Base-by-base conservation (phyloP, 2,329 filamentous ascomycete species). In the Phyllosticta paracitricarpa region DNA sequence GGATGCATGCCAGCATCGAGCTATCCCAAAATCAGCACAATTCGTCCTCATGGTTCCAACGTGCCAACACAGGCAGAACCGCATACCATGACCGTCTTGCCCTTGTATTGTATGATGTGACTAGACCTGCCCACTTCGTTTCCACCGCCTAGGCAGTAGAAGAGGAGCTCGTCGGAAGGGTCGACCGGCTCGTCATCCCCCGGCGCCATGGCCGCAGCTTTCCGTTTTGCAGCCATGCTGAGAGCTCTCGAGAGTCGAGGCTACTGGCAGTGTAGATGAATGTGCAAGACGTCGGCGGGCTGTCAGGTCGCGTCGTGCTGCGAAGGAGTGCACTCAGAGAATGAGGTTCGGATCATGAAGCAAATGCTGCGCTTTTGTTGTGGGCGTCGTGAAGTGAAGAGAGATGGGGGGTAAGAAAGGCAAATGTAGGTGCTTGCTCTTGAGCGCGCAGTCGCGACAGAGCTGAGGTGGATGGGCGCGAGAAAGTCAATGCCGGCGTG, bases 21-120 rank as follows among this genome's bases (percentile, higher is more conserved):
- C 91, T 96, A 72, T 62, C 17, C 2, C 55, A 22, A 57, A 22
- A 63, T 73, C 64, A 74, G 69, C 65, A 64, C 54, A 2, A 48
- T 6, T 54, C 28, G 22, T 28, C 52, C 52, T 25, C 2, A n/a
- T 7, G 17, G 7, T 48, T n/a, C 40, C 57, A n/a, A n/a, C 26
- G 28, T 28, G 12, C 24, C 56, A 28, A 54, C 40, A 48, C 24
- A 8, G 35, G 28, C n/a, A n/a, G 35, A 25, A 40, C 58, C 25
- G 73, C 84, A 67, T 79, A 95, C 91, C 94, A 99, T 99, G 67
- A 99, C 91, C 5, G 93, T 97, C 77, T 99, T 99, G 64, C 94
- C 94, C 77, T 97, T 99, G 83, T 99, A 99, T 71, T 97, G 91
- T 63, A 99, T 86, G 68, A 99, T 96, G 73, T 99, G 94, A 75